phyloP scores from a whole-genome alignment of 2,329 filamentous ascomycete genomes.

The Teratosphaeriaceae sp. region DNA sequence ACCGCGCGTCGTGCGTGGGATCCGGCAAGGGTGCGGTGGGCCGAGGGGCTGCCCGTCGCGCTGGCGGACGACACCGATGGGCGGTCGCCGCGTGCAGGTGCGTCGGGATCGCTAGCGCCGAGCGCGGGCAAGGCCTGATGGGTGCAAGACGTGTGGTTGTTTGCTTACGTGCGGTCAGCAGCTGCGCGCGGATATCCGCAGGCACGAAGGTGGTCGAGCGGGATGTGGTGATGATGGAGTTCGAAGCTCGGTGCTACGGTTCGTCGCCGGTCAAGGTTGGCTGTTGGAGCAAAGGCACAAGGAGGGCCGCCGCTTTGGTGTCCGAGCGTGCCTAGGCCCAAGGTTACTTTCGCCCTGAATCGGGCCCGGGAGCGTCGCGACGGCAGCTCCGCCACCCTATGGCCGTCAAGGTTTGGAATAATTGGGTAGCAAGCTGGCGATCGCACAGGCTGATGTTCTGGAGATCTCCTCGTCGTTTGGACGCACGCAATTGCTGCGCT shows the following conservation, averaged over 20 bases:
- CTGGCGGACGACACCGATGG: neutral
- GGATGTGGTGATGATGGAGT: neutral
- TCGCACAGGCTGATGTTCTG: too few species aligned
- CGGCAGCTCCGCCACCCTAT: neutral
- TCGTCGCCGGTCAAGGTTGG: neutral
- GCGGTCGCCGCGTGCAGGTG: slow-evolving; percentile 8
- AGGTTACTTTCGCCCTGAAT: too few species aligned
- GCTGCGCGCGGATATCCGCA: neutral
- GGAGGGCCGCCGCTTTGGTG: too few species aligned
- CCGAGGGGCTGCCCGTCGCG: neutral
- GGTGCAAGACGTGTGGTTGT: neutral
- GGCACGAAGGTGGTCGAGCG: neutral
- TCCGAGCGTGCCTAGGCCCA: too few species aligned
- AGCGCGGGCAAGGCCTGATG: neutral
- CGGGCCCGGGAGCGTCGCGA: neutral
- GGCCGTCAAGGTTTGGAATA: neutral
- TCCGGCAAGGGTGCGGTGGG: neutral
- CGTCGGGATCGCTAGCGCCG: slow-evolving; percentile 2
- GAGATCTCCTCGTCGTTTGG: too few species aligned
- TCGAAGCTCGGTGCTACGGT: too few species aligned
- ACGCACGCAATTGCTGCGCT: too few species aligned
- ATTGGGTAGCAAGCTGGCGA: neutral
- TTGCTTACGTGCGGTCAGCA: neutral
- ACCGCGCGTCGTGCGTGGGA: neutral
- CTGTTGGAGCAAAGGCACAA: too few species aligned